Evolutionary conservation across 192 early-diverging fungal genomes (phyloP), one percentile per base, ranked within the genome.

Genomic region (Podila epigama): DNA sequence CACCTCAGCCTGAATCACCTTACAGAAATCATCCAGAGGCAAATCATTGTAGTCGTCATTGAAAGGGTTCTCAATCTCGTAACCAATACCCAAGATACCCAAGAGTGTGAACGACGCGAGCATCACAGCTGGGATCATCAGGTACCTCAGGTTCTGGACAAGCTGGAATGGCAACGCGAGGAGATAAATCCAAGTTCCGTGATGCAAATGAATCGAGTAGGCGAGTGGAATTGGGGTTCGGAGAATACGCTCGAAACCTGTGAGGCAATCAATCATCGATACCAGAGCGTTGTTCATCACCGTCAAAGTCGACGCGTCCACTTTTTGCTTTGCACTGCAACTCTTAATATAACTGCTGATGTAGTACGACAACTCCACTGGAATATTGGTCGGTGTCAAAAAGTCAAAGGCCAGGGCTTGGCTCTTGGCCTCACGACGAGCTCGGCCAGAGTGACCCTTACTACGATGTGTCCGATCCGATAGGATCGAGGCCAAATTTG

Each of bases 41-140:
- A 89, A 63, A 56, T 93, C 94, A 65, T 95, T 93, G 31, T 77
- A 78, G 57, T 94, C 92, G 67, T 86, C 83, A 31, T 92, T 92
- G 69, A 96, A 96, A 12, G 95, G 95, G 73, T 96, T 95, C 79
- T 97, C 95, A 60, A 97, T 95, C 80, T 95, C 92, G 18, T 84
- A 82, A 18, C 91, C 94, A 63, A 95, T 95, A 5, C 77, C 72
- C 52, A 94, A 89, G 61, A 97, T 91, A 68, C 95, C 95, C 16
- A 95, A 73, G 75, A 95, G 81, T 60, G 85, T 88, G 54, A 94
- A 93, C 3, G 89, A 75, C 8, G 87, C 81, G 18, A 96, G 71
- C 52, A 89, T 82, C 60, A 87, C 82, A 22, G 93, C 64, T 4
- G 89, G 78, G 36, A 95, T 87, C 34, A 91, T 88, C 27, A 81